Conservation (phyloP, 2,329 filamentous ascomycete species). For the Xylaria sp. region DNA sequence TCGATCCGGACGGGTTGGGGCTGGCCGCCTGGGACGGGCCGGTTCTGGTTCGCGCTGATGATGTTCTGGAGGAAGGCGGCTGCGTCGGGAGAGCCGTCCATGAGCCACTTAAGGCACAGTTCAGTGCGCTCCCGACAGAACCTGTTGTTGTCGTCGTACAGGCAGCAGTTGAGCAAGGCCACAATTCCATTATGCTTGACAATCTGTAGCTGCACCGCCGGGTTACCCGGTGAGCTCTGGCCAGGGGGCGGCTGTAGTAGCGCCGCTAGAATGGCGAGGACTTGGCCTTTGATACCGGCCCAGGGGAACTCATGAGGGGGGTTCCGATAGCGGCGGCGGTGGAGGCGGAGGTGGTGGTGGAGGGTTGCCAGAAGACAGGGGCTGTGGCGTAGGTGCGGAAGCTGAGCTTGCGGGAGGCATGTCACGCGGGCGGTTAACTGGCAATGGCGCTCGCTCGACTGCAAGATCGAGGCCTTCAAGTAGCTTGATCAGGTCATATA, state of each 20-base stretch:
- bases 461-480: slow-evolving; percentile 82
- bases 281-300: slow-evolving; percentile 81
- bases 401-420: slow-evolving; percentile 21
- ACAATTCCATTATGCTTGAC: slow-evolving; percentile 80
- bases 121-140: slow-evolving; percentile 90
- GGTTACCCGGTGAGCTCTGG: slow-evolving; percentile 56
- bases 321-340: slow-evolving; percentile 54
- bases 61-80: slow-evolving; percentile 66
- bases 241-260: slow-evolving; percentile 76
- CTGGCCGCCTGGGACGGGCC: slow-evolving; percentile 9
- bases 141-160: slow-evolving; percentile 87
- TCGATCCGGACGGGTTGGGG: slow-evolving; percentile 48
- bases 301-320: slow-evolving; percentile 60
- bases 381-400: slow-evolving; percentile 28
- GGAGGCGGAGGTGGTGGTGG: slow-evolving; percentile 41
- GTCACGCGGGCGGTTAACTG: slow-evolving; percentile 34
- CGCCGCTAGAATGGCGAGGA: slow-evolving; percentile 82
- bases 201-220: slow-evolving; percentile 81
- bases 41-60: slow-evolving; percentile 34
- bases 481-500: slow-evolving; percentile 81
- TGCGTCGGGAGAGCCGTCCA: slow-evolving; percentile 69
- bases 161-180: slow-evolving; percentile 80
- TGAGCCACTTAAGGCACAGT: slow-evolving; percentile 78
- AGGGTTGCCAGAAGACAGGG: slow-evolving; percentile 31
- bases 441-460: slow-evolving; percentile 75